Conservation (phyloP, 768 basidiomycete species). For the Dioszegia hungarica region DNA sequence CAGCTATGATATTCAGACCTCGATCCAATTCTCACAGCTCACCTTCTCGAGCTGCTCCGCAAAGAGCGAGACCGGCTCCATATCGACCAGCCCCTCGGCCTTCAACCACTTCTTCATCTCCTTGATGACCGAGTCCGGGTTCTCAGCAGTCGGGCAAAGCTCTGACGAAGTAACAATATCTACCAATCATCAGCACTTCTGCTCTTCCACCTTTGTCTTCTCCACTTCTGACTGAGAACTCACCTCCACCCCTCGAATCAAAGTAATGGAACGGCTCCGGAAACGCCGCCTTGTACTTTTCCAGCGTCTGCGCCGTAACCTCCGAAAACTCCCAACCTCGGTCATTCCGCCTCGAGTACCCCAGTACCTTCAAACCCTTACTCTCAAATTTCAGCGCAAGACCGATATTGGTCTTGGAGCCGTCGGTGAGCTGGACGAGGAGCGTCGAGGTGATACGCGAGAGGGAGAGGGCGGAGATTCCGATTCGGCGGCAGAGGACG, state of each 20-base stretch:
- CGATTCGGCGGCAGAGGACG: slow-evolving; percentile 66
- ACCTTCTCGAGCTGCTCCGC: slow-evolving; percentile 90
- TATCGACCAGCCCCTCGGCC: slow-evolving; percentile 75
- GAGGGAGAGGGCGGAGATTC: slow-evolving; percentile 70
- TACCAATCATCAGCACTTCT: slow-evolving; percentile 50
- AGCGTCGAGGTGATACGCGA: slow-evolving; percentile 90
- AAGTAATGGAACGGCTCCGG: slow-evolving; percentile 76
- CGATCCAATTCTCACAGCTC: background rate
- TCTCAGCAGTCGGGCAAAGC: slow-evolving; percentile 56
- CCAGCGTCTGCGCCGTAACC: slow-evolving; percentile 72
- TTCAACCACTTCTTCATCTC: slow-evolving; percentile 84
- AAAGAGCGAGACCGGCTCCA: slow-evolving; percentile 86
- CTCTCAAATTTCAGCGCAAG: slow-evolving; percentile 94
- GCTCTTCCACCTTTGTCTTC: no score
- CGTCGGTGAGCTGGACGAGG: slow-evolving; percentile 73
- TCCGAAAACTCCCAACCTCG: slow-evolving; percentile 90
- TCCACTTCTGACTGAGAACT: slow-evolving; percentile 23
- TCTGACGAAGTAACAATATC: slow-evolving; percentile 68
- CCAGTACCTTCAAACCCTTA: slow-evolving; percentile 85
- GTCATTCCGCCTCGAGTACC: slow-evolving; percentile 80
- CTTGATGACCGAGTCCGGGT: slow-evolving; percentile 66
- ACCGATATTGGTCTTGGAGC: slow-evolving; percentile 80
- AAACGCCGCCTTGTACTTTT: slow-evolving; percentile 78
- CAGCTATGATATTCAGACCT: background rate
- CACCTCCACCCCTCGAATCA: slow-evolving; percentile 69